Percentiles rank a stretch among this genome's conserved stretches.
phyloP scores from a whole-genome alignment of 352 stramenopile species.

The Pythium rhizo-oryzae region DNA sequence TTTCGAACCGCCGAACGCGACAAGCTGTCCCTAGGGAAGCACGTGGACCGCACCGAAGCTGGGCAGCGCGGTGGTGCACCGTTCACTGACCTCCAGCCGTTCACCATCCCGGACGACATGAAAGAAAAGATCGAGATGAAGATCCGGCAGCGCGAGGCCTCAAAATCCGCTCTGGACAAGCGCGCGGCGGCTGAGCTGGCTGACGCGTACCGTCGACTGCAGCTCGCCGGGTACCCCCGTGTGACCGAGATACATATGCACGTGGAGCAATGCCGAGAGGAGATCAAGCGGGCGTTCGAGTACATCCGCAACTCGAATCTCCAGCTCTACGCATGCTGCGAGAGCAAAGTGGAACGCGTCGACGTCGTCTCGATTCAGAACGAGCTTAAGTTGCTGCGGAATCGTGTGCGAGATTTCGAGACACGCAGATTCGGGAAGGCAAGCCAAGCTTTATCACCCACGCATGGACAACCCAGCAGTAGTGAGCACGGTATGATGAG shows the following conservation, averaged over 20 bases:
- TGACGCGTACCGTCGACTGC: conserved; percentile 61
- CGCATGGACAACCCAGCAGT: neutral
- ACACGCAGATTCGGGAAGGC: conserved; percentile 5
- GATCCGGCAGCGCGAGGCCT: conserved; percentile 59
- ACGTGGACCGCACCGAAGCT: conserved; percentile 40
- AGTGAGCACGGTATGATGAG: neutral
- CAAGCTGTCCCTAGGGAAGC: conserved; percentile 59
- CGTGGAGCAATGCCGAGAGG: conserved; percentile 66
- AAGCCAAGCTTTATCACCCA: neutral
- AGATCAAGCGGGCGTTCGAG: conserved; percentile 68
- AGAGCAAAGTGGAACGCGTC: conserved; percentile 60
- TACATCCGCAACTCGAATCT: conserved; percentile 68
- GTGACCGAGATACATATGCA: conserved; percentile 61
- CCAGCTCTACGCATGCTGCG: conserved; percentile 64
- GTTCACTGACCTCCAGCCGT: conserved; percentile 71
- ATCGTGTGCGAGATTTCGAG: conserved; percentile 41
- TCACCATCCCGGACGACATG: conserved; percentile 83
- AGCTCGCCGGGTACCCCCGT: conserved; percentile 61
- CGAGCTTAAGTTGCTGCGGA: conserved; percentile 53
- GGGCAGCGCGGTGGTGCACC: conserved; percentile 29
- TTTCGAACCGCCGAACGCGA: conserved; percentile 48
- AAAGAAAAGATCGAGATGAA: conserved; percentile 70
- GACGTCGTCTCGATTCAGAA: conserved; percentile 50
- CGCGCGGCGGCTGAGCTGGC: conserved; percentile 48
- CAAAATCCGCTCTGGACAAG: conserved; percentile 51